Percentiles rank a stretch among this genome's conserved stretches.
Conservation (phyloP, 257 asterid species). For the Solanum virginianum region DNA sequence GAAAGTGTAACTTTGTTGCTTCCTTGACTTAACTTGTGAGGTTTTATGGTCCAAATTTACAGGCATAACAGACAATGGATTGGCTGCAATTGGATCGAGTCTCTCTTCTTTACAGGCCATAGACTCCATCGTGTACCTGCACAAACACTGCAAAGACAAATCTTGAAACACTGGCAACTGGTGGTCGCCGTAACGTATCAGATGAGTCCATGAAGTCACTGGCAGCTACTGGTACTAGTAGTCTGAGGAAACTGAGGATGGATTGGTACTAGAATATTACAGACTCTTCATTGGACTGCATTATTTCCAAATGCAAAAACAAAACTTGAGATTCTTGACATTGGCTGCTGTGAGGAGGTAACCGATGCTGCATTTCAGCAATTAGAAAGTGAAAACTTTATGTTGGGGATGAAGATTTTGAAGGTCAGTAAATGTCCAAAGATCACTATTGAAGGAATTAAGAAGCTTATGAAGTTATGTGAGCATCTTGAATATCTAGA, state of each 20-base stretch:
- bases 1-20: neutral
- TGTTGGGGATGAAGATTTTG: conserved; percentile 46
- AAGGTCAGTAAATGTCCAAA: conserved; percentile 72
- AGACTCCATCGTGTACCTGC: conserved; percentile 48
- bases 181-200: conserved; percentile 73
- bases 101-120: conserved; percentile 55
- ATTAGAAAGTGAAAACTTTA: conserved; percentile 29
- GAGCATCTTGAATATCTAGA: conserved; percentile 67
- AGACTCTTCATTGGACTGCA: conserved; percentile 40
- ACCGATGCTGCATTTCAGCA: conserved; percentile 74
- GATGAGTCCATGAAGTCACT: conserved; percentile 54
- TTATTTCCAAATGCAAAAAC: conserved; percentile 44
- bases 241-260: conserved; percentile 76
- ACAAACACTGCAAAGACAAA: conserved; percentile 47
- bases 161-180: conserved; percentile 62
- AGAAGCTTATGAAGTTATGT: conserved; percentile 49
- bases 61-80: conserved; percentile 83
- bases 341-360: conserved; percentile 85
- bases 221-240: conserved; percentile 43
- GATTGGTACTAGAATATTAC: conserved; percentile 88
- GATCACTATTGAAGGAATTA: conserved; percentile 61
- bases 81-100: conserved; percentile 51
- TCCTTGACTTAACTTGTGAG: neutral
- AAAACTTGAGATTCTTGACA: conserved; percentile 83
- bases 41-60: conserved; percentile 8